These are phyloP conservation scores for Nannizzia gypsea DNA, from an alignment of 2,329 filamentous ascomycete species.

Conservation along the genomic window DNA sequence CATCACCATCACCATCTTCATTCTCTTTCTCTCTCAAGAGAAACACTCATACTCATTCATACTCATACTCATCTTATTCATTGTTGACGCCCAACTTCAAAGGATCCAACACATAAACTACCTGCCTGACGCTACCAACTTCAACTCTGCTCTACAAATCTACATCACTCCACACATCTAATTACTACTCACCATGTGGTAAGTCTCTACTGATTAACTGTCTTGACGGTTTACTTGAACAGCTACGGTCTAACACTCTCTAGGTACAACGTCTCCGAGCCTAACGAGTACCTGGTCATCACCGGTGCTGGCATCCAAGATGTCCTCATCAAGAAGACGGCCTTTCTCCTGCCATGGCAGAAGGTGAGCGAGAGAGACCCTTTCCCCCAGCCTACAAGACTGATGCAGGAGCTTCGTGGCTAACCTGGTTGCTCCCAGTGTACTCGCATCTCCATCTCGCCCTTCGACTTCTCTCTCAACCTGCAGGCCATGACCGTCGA, in stretches of 20 bases:
- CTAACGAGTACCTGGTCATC: slow-evolving; percentile 77
- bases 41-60: not conserved
- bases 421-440: slow-evolving; percentile 16
- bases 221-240: not conserved
- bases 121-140: too few species aligned
- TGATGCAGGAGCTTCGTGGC: not conserved
- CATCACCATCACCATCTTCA: not conserved
- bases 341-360: slow-evolving; percentile 61
- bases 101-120: too few species aligned
- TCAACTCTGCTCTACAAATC: not conserved
- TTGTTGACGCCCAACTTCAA: not conserved
- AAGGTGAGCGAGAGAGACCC: too few species aligned
- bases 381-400: too few species aligned
- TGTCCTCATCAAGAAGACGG: slow-evolving; percentile 67
- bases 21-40: not conserved
- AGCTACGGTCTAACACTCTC: slow-evolving; percentile 18
- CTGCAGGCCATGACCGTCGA: slow-evolving; percentile 82
- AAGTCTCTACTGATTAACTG: not conserved
- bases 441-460: slow-evolving; percentile 30
- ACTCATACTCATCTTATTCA: not conserved
- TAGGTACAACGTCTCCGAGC: slow-evolving; percentile 58
- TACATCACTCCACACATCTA: not conserved
- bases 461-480: slow-evolving; percentile 68
- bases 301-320: slow-evolving; percentile 65
- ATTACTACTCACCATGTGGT: slow-evolving; percentile 3